Base-by-base conservation (phyloP, 768 basidiomycete genomes). In the Tylopilus sp. region DNA sequence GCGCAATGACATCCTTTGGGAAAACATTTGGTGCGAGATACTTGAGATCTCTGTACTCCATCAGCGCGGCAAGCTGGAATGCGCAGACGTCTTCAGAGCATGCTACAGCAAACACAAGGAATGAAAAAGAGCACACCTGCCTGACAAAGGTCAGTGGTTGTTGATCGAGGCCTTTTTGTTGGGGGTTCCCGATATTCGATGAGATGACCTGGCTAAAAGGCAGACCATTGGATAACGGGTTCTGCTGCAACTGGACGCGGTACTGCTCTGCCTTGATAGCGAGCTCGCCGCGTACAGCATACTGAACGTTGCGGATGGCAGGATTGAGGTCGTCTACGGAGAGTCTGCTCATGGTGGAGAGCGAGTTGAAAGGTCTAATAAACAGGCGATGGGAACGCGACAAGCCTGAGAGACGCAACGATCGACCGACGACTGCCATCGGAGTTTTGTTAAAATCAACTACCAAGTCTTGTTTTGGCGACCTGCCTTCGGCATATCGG, bases 131-230 rank as follows among this genome's bases (percentile, higher is more conserved):
- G 60, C 79, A 48, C 57, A 89, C 93, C 86, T 98, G 95, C 49
- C 95, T 78, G 52, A 83, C 80, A 67, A 91, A 98, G 5, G 95
- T 97, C 54, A 98, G 81, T 2, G 95, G 91, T 6, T 86, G 81
- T 67, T 99, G 95, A 70, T 98, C 85, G 47, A 99, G 78, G 0
- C 94, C 94, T 60, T 85, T 86, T 71, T 98, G 95, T 71, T 99
- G 95, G 0, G 97, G 95, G 65, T 99, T 98, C 10, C 95, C 95
- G 53, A 99, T 99, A 73, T 98, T 99, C 55, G 92, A 91, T 25
- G 83, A 88, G 68, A 97, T 95, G 70, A 98, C 78, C 60, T 82
- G 81, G 67, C 83, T 79, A 71, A 98, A 99, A 15, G 93, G 92
- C 15, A 98, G 78, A 18, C 73, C 75, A 57, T 80, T 72, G 51